Evolutionary conservation across 352 stramenopile genomes (phyloP).

Genomic region (Pythium brassicae): DNA sequence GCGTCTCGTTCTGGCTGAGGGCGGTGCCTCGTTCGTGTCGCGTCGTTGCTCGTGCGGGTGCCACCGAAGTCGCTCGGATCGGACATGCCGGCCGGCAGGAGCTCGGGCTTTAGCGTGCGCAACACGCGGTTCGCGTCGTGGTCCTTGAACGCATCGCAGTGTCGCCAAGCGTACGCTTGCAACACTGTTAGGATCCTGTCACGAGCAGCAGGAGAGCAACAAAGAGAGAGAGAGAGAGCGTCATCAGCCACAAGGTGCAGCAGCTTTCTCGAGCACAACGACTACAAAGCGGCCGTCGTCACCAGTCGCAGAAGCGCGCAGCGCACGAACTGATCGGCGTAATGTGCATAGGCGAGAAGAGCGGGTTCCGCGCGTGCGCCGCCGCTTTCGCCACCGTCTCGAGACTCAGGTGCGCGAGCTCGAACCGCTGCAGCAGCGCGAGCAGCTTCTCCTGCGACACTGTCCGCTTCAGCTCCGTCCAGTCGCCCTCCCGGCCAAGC

Average conservation of each 20-base stretch:
- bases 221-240: background rate
- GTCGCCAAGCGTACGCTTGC: slow-evolving; percentile 68
- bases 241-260: background rate
- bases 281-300: background rate
- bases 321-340: slow-evolving; percentile 81
- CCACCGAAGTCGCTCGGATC: background rate
- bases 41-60: background rate
- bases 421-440: slow-evolving; percentile 33
- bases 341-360: slow-evolving; percentile 66
- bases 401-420: slow-evolving; percentile 32
- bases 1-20: background rate
- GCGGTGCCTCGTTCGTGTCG: background rate
- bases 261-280: background rate
- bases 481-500: slow-evolving; percentile 32
- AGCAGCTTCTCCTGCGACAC: slow-evolving; percentile 73
- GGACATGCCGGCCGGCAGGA: slow-evolving; percentile 21
- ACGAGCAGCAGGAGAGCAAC: background rate
- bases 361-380: slow-evolving; percentile 53
- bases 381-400: slow-evolving; percentile 30
- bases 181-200: slow-evolving; percentile 50
- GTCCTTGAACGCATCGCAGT: slow-evolving; percentile 34
- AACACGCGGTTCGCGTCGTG: slow-evolving; percentile 36
- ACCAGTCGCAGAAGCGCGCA: slow-evolving; percentile 89
- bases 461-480: slow-evolving; percentile 42
- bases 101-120: slow-evolving; percentile 46